A percentile compares a stretch with the other conserved stretches of the same genome.
Conservation (phyloP, 331 rosid genomes). For the Rosa hybrid region DNA sequence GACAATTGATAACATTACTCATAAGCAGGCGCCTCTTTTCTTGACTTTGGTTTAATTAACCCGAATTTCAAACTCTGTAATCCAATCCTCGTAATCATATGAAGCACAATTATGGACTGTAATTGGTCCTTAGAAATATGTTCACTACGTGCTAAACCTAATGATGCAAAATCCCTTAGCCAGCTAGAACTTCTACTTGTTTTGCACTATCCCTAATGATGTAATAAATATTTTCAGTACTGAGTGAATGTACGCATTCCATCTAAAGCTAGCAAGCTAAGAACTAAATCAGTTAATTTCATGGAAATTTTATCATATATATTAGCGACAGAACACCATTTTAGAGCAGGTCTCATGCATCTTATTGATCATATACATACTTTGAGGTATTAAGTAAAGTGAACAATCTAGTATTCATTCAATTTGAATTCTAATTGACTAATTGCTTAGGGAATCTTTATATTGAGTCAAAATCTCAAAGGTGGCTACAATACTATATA, state of each 20-base stretch:
- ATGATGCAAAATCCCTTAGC: background rate
- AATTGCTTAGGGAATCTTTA: no score
- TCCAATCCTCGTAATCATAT: background rate
- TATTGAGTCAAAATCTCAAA: no score
- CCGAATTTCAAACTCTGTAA: background rate
- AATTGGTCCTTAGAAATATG: background rate
- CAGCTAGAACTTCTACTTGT: no score
- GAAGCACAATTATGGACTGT: background rate
- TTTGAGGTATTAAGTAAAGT: background rate
- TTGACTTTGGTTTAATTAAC: background rate
- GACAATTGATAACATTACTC: background rate
- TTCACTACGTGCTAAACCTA: background rate
- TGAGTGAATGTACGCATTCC: background rate
- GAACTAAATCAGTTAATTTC: background rate
- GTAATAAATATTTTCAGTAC: no score
- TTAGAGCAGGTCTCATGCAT: no score
- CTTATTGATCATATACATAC: no score
- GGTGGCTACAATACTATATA: background rate
- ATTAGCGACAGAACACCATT: background rate
- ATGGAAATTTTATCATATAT: background rate
- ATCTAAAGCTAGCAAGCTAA: background rate
- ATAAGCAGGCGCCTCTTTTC: background rate
- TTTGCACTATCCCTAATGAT: no score
- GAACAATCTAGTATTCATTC: background rate
- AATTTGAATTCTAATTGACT: no score